These are phyloP conservation scores for Orbilia oligospora DNA, from an alignment of 2,329 filamentous ascomycete genomes.

Conservation along the genomic window DNA sequence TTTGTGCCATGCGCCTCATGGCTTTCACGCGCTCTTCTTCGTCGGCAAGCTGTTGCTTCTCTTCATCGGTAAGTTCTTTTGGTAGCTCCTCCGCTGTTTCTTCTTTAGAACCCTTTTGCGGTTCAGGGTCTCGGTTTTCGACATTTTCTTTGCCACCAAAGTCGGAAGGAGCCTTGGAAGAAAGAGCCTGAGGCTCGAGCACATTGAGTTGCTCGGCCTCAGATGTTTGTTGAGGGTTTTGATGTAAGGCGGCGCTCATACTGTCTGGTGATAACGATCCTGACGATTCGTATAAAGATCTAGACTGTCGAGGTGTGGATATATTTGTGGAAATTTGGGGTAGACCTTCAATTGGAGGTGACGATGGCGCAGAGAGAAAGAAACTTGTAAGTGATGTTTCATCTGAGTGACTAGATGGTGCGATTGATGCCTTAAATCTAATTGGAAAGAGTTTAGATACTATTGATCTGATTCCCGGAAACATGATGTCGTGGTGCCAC, in stretches of 20 bases:
- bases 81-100: constrained; percentile 65
- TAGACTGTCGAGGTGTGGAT: constrained; percentile 47
- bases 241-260: constrained; percentile 32
- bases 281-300: constrained; percentile 34
- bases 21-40: constrained; percentile 76
- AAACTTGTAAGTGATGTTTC: constrained; percentile 33
- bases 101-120: constrained; percentile 67
- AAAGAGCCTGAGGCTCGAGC: constrained; percentile 39
- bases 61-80: constrained; percentile 67
- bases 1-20: constrained; percentile 80
- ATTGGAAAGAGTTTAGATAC: constrained; percentile 19
- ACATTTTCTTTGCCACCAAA: constrained; percentile 69
- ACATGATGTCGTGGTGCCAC: constrained; percentile 36
- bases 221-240: constrained; percentile 38
- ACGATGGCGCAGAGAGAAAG: constrained; percentile 46
- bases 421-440: constrained; percentile 23
- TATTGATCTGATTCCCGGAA: constrained; percentile 30
- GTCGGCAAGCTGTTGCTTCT: constrained; percentile 72
- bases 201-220: constrained; percentile 55
- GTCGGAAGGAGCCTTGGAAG: constrained; percentile 44
- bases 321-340: constrained; percentile 13
- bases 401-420: constrained; percentile 25
- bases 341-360: constrained; percentile 15
- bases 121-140: constrained; percentile 74
- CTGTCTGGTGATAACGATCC: constrained; percentile 39